Evolutionary conservation across 768 basidiomycete species (phyloP).

Genomic region (Tulasnella sp.): DNA sequence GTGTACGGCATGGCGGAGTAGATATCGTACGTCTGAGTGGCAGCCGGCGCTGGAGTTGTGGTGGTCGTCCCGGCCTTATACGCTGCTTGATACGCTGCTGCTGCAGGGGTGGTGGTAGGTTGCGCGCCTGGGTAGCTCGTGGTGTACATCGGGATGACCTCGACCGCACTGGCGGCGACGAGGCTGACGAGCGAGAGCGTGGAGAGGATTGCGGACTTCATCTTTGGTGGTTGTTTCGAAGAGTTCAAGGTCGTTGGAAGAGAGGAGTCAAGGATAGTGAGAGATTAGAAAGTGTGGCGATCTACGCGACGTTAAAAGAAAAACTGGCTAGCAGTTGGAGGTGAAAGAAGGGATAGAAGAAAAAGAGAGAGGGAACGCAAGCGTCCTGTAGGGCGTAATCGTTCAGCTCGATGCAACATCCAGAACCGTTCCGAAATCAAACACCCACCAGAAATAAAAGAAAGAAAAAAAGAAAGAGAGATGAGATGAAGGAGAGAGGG

Average conservation of each 20-base stretch:
- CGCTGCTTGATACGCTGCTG: conserved; percentile 17
- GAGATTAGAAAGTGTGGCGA: conserved; percentile 18
- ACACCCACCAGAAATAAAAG: conserved; percentile 7
- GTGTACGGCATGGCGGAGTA: conserved; percentile 47
- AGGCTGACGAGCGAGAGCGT: conserved; percentile 47
- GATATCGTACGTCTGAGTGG: conserved; percentile 27
- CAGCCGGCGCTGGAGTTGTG: conserved; percentile 23
- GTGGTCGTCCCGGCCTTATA: conserved; percentile 24
- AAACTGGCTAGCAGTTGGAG: conserved; percentile 54
- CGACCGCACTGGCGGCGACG: conserved; percentile 43
- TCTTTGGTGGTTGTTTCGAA: conserved; percentile 33
- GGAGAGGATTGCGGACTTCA: conserved; percentile 53
- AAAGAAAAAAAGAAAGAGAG: neutral
- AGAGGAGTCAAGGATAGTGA: conserved; percentile 21
- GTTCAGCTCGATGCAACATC: neutral
- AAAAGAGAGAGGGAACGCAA: conserved; percentile 28
- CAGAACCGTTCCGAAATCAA: neutral
- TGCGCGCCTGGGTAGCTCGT: neutral
- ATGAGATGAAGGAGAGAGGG: neutral
- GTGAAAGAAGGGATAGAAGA: conserved; percentile 1
- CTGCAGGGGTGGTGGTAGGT: neutral
- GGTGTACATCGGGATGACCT: neutral
- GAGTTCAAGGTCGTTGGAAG: conserved; percentile 20
- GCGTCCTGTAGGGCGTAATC: conserved; percentile 27
- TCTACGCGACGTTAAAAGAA: conserved; percentile 23